Base-by-base conservation (phyloP, 345 rosid species). In the Salix arbutifolia region DNA sequence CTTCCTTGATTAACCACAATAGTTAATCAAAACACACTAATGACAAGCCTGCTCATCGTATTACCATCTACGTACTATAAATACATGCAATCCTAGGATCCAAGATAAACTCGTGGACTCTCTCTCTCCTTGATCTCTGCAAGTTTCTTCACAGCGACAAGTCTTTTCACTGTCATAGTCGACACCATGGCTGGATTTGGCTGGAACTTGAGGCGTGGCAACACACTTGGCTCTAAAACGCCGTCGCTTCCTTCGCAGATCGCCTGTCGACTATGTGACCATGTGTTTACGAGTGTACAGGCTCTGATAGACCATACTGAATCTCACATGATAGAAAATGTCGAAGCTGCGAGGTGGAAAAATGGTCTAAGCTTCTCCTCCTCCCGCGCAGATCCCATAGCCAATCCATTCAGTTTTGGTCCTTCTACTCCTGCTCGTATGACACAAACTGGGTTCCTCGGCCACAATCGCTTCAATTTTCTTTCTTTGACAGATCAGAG, bases 191-290 rank as follows among this genome's bases (percentile, higher is more conserved):
- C 83, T 60, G 76, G 80, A 18, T 81, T 25, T 65, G 81, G 80
- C 4, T 75, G 86, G 83, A 77, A 48, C 67, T 71, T 52, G 50
- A 70, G 77, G 53, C 40, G 8, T 37, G 70, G 25, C 8, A 40
- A 28, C 73, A 10, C 58, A 12, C 28, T 48, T 67, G 40, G 66
- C 19, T 52, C 44, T 19, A 75, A 23, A 58, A 78, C 72, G 66
- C 69, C 60, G 35, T 25, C 3, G 13, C 6, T 30, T 8, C 2
- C 67, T 5, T 6, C 81, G 9, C 78, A 72, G 4, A 77, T 85
- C n/a, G 85, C 84, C 19, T 85, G 87, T 21, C 67, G 87, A 30
- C 65, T 85, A 23, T 82, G 85, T 62, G 75, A 82, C 33, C 65
- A 33, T 44, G 84, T 82, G 28, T 78, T 82, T 52, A 3, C 35